A percentile compares a stretch with the other conserved stretches of the same genome.
Evolutionary conservation across 768 basidiomycete genomes (phyloP).

Genomic region (Amanita pseudoporphyria): DNA sequence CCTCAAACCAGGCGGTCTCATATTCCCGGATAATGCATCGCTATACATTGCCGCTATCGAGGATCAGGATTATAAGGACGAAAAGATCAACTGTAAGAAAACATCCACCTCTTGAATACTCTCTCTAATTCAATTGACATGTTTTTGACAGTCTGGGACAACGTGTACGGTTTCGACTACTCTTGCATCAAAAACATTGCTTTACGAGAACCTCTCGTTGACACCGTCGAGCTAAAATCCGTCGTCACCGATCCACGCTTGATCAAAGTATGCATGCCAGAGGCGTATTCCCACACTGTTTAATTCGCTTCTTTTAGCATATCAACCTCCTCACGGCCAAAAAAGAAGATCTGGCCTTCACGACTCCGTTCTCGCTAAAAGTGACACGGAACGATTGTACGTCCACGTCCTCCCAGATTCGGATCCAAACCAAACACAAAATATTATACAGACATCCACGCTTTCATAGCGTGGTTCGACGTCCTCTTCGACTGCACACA

Average conservation of each 20-base stretch:
- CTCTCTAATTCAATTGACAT: conserved; percentile 1
- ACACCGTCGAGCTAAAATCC: conserved; percentile 95
- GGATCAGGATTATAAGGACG: conserved; percentile 99
- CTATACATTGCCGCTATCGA: conserved; percentile 96
- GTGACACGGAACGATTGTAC: conserved; percentile 88
- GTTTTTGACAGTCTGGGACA: conserved; percentile 85
- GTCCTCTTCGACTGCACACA: conserved; percentile 93
- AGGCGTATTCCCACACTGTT: not conserved
- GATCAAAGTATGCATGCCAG: conserved; percentile 59
- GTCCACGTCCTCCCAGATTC: conserved; percentile 16
- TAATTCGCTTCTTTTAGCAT: conserved; percentile 36
- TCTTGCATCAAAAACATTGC: conserved; percentile 99
- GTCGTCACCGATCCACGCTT: conserved; percentile 89
- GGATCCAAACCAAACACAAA: conserved; percentile 1
- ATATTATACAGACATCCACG: conserved; percentile 67
- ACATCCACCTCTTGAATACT: not conserved
- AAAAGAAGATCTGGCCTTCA: conserved; percentile 92
- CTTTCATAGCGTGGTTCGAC: conserved; percentile 99
- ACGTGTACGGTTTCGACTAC: conserved; percentile 99
- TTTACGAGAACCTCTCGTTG: conserved; percentile 90
- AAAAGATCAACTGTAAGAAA: conserved; percentile 95
- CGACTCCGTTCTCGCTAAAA: conserved; percentile 65
- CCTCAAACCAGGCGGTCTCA: conserved; percentile 81
- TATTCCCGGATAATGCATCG: conserved; percentile 94
- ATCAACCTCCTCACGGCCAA: conserved; percentile 86